Base-by-base conservation (phyloP, 116 monocot genomes). In the Dioscorea cayenensis region DNA sequence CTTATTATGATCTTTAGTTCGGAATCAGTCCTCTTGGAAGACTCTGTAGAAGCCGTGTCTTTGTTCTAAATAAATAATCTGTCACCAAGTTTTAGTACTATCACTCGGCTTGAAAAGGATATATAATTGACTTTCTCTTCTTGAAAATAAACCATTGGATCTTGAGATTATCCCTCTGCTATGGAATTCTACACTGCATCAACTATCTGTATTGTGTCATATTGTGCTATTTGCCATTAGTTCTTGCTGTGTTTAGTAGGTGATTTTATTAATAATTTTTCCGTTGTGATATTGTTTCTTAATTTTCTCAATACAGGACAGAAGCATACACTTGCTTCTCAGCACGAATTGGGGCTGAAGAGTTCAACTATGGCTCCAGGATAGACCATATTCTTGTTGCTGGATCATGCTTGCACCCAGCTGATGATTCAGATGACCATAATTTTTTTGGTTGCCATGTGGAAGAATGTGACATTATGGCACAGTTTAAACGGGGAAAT, bases 341-440 rank as follows among this genome's bases (percentile, higher is more conserved):
- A 13, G 83, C 77, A 71, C 48, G 63, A 32, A 70, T 81, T 83
- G 93, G 97, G 69, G 93, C 84, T 69, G 97, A 97, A 82, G 93
- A 86, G 71, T 97, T 86, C 77, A 97, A 97, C 71, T 97, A 88
- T 75, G 97, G 93, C 64, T 85, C 90, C 64, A 83, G 97, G 77
- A 97, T 97, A 67, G 97, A 97, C 71, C 97, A 88, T 80, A 90
- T 97, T 69, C 83, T 97, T 60, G 75, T 89, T 74, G 77, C 90
- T 73, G 97, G 93, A 38, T 60, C 75, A 43, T 97, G 97, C 79
- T 75, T 97, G 66, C 97, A 97, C 84, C 55, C 76, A 55, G 63
- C 72, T 60, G 25, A 73, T 78, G 66, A 76, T 67, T 52, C 52
- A 32, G 84, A 85, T 61, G 86, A 60, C 18, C 92, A 90, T 79